Evolutionary conservation across 306 rosid genomes (phyloP), one percentile per base, ranked within the genome.

Genomic region (Cucurbita ficifolia): DNA sequence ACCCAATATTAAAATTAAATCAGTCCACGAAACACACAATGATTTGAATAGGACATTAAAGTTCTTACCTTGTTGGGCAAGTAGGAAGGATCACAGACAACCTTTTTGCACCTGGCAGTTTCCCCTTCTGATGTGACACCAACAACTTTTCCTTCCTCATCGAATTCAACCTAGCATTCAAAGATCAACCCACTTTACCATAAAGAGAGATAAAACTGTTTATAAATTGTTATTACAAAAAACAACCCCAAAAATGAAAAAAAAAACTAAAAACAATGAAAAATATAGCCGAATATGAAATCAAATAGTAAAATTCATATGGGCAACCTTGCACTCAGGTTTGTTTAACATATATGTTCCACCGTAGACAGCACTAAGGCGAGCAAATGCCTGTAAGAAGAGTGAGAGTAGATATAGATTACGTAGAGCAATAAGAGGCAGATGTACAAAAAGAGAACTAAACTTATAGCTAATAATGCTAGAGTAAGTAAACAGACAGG

Each of bases 51-150:
- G n/a, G 22, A 58, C 67, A 22, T 13, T 17, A 38, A 43, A 8
- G 18, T 19, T 48, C 10, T 77, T 87, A 88, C 98, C 97, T 94
- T 94, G 86, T 76, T 72, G 7, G 89, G 87, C 86, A 94, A 86
- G 86, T 94, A 94, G 42, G 98, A 94, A 52, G 98, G 98, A 82
- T 94, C 98, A 52, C 98, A 89, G 24, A 94, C 98, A 83, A 94
- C 87, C 83, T 89, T 94, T 73, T 86, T 94, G 87, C 98, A 90
- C 79, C 57, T 90, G 17, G 97, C 98, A 81, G 98, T 94, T 83
- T 94, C 98, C 62, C 97, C 98, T 85, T 89, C 97, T 81, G 98
- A 94, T n/a, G 98, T 84, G 74, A 94, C 98, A 79, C 98, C 97
- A 49, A 73, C 4, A 79, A 87, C 96, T 84, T 89, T 83, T 45